These are phyloP conservation scores for Phytopythium mirpurense DNA, from an alignment of 352 stramenopile species.

Conservation along the genomic window DNA sequence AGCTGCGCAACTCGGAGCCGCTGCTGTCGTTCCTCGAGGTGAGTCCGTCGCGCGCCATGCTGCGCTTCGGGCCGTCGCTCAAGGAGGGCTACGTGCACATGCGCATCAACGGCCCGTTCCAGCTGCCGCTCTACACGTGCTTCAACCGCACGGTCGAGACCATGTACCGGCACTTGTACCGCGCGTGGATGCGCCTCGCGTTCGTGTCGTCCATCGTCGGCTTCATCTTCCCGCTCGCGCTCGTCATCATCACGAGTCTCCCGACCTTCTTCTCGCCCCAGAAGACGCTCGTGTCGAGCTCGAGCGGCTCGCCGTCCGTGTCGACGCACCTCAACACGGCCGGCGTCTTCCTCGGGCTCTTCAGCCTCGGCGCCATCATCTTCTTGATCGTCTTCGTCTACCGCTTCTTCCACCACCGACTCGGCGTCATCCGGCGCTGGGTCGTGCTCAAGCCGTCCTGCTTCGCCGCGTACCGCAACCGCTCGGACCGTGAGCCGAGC, in stretches of 20 bases:
- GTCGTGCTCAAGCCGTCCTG: slow-evolving; percentile 84
- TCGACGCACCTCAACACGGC: slow-evolving; percentile 40
- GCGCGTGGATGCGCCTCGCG: slow-evolving; percentile 80
- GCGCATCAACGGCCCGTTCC: slow-evolving; percentile 84
- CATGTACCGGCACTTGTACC: slow-evolving; percentile 81
- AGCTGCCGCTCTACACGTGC: slow-evolving; percentile 80
- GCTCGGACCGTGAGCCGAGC: slow-evolving; percentile 68
- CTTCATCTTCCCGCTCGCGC: slow-evolving; percentile 72
- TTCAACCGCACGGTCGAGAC: slow-evolving; percentile 81
- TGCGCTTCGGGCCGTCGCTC: slow-evolving; percentile 65
- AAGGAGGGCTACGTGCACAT: slow-evolving; percentile 89
- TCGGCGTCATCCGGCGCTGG: slow-evolving; percentile 83
- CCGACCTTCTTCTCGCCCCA: slow-evolving; percentile 61
- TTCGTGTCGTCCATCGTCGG: slow-evolving; percentile 79
- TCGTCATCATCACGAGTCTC: slow-evolving; percentile 70
- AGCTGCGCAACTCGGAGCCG: slow-evolving; percentile 71
- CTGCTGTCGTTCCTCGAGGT: slow-evolving; percentile 79
- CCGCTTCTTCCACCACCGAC: slow-evolving; percentile 85
- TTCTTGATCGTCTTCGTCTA: slow-evolving; percentile 80
- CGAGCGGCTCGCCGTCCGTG: slow-evolving; percentile 31
- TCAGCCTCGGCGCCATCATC: slow-evolving; percentile 42
- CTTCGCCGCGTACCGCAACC: slow-evolving; percentile 76
- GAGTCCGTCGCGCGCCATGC: slow-evolving; percentile 68
- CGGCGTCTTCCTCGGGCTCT: slow-evolving; percentile 52
- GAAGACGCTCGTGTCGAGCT: slow-evolving; percentile 44